Evolutionary conservation across 2,329 filamentous ascomycete genomes (phyloP).

Genomic region (Apiospora pterosperma): DNA sequence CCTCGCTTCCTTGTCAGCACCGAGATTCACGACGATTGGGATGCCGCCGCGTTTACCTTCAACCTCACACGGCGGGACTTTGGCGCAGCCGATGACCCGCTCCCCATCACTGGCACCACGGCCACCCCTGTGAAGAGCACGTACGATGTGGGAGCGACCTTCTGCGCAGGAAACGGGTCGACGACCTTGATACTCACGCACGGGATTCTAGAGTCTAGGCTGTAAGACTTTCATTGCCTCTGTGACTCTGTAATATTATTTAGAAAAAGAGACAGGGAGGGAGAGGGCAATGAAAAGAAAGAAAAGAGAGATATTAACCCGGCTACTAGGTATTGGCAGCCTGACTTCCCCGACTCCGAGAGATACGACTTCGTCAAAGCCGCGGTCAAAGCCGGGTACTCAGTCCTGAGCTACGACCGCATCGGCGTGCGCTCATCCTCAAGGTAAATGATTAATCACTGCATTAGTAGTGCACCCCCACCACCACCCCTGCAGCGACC

Average conservation of each 20-base stretch:
- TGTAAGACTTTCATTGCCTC: too few relatives aligned
- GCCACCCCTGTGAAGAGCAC: constrained; percentile 17
- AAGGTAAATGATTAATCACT: constrained; percentile 15
- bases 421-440: constrained; percentile 29
- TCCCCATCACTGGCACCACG: constrained; percentile 20
- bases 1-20: constrained; percentile 22
- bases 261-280: not conserved
- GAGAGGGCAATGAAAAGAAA: not conserved
- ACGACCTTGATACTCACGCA: constrained; percentile 24
- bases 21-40: constrained; percentile 24
- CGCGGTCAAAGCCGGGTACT: constrained; percentile 24
- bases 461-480: not conserved
- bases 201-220: constrained; percentile 28
- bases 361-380: constrained; percentile 24
- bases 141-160: constrained; percentile 22
- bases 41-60: constrained; percentile 22
- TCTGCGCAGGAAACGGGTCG: constrained; percentile 23
- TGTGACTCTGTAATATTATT: not conserved
- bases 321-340: constrained; percentile 23
- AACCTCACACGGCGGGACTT: constrained; percentile 25
- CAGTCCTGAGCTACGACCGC: constrained; percentile 27
- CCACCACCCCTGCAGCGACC: not conserved
- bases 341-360: constrained; percentile 16
- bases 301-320: not conserved
- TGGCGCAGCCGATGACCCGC: constrained; percentile 13